Conservation (phyloP, 805 yeast species). For the Starmerella riodocensis region DNA sequence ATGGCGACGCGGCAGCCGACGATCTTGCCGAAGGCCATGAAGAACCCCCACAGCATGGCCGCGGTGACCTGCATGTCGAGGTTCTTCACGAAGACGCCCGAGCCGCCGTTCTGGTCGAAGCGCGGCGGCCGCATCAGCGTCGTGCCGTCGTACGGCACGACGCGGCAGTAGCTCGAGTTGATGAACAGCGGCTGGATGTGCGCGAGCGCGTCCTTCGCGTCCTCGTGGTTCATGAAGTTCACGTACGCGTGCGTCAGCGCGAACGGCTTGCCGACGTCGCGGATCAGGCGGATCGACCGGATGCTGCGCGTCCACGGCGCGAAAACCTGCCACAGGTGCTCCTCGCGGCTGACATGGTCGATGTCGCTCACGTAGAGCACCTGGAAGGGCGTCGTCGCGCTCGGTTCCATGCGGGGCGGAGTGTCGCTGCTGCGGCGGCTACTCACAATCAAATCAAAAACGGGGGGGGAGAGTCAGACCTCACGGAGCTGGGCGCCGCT, state of each 20-base stretch:
- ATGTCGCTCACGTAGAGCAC: slow-evolving; percentile 21
- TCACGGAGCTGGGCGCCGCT: too few species aligned
- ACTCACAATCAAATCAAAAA: too few species aligned
- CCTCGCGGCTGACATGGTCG: slow-evolving; percentile 17
- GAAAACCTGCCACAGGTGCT: slow-evolving; percentile 19
- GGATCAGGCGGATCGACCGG: slow-evolving; percentile 15
- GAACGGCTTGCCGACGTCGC: slow-evolving; percentile 16
- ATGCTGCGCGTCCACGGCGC: slow-evolving; percentile 13
- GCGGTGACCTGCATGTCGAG: slow-evolving; percentile 48
- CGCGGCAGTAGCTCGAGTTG: slow-evolving; percentile 19
- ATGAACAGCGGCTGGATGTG: slow-evolving; percentile 18
- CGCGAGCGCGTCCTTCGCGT: slow-evolving; percentile 15
- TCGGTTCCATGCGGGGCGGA: too few species aligned
- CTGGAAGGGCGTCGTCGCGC: slow-evolving; percentile 6
- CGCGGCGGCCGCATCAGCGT: slow-evolving; percentile 9
- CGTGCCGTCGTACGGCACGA: slow-evolving; percentile 12
- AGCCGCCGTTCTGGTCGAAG: slow-evolving; percentile 11
- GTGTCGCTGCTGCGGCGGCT: too few species aligned
- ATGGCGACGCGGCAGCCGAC: slow-evolving; percentile 20
- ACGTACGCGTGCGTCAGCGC: slow-evolving; percentile 17
- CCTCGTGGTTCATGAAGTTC: slow-evolving; percentile 15
- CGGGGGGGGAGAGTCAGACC: too few species aligned
- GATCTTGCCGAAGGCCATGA: slow-evolving; percentile 18
- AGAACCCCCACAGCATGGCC: slow-evolving; percentile 18
- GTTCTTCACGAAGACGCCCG: slow-evolving; percentile 62